These are phyloP conservation scores for Oldenlandia corymbosa DNA, from an alignment of 257 asterid genomes.

Conservation along the genomic window DNA sequence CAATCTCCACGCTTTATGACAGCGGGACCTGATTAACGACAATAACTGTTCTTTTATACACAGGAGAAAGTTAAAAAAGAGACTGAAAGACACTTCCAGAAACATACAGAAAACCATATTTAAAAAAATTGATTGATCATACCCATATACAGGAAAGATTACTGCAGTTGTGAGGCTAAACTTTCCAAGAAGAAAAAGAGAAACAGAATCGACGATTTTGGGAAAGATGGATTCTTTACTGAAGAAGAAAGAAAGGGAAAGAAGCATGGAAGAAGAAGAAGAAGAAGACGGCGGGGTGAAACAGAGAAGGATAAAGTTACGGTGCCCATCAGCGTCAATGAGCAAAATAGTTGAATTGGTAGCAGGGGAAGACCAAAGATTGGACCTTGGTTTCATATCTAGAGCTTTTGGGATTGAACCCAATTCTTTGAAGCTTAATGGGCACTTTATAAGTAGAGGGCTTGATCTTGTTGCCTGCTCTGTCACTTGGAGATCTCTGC, in stretches of 20 bases:
- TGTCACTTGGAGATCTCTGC: constrained; percentile 84
- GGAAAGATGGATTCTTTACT: not conserved
- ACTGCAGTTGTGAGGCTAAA: too few species aligned
- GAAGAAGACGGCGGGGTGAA: constrained; percentile 18
- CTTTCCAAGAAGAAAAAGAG: not conserved
- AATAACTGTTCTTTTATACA: too few species aligned
- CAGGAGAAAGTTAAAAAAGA: too few species aligned
- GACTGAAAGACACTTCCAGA: constrained; percentile 39
- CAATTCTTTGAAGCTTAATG: constrained; percentile 61
- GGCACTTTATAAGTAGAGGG: constrained; percentile 83
- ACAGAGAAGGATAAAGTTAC: constrained; percentile 38
- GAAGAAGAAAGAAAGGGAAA: not conserved
- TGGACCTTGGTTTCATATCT: constrained; percentile 70
- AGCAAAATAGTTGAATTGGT: constrained; percentile 39
- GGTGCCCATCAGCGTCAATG: constrained; percentile 43
- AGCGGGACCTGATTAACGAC: not conserved
- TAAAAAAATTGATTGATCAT: not conserved
- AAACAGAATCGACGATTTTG: not conserved
- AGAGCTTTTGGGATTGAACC: constrained; percentile 78
- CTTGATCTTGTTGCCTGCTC: constrained; percentile 65
- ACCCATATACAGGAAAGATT: too few species aligned
- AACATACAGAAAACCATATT: constrained; percentile 11
- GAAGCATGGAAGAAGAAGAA: constrained; percentile 8
- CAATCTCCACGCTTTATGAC: not conserved
- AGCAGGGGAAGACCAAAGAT: constrained; percentile 51